Conservation (phyloP, 2,329 filamentous ascomycete species). For the Ophiostoma tasmaniense region DNA sequence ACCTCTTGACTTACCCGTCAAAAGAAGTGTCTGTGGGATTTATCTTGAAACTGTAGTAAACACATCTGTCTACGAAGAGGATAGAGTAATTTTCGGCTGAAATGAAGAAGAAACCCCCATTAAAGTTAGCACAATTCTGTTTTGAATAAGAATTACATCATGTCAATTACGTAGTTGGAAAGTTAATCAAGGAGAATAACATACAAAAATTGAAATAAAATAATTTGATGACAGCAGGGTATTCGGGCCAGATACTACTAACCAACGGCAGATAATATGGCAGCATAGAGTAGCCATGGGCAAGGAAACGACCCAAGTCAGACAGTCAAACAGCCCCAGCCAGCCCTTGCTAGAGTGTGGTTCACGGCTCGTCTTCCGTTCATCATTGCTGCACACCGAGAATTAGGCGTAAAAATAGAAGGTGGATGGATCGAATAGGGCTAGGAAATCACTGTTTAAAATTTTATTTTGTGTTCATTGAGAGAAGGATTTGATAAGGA, state of each 20-base stretch:
- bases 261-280: not conserved
- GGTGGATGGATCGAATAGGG: not conserved
- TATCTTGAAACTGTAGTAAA: too few relatives aligned
- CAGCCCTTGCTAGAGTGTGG: not conserved
- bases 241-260: not conserved
- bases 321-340: not conserved
- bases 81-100: too few relatives aligned
- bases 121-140: too few relatives aligned
- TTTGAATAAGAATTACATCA: not conserved
- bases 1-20: not conserved
- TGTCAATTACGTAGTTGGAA: too few relatives aligned
- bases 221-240: not conserved
- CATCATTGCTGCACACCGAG: not conserved
- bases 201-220: not conserved
- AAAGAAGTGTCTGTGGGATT: not conserved
- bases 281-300: not conserved
- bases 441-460: not conserved
- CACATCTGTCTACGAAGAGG: too few relatives aligned
- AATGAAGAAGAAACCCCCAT: too few relatives aligned
- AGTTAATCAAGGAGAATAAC: not conserved
- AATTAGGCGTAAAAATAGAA: not conserved
- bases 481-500: not conserved
- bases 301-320: not conserved
- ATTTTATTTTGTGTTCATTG: not conserved
- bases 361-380: not conserved